A percentile compares a stretch with the other conserved stretches of the same genome.
phyloP scores from a whole-genome alignment of 1,139 yeast genomes.

The Sugiyamaella pinicola region DNA sequence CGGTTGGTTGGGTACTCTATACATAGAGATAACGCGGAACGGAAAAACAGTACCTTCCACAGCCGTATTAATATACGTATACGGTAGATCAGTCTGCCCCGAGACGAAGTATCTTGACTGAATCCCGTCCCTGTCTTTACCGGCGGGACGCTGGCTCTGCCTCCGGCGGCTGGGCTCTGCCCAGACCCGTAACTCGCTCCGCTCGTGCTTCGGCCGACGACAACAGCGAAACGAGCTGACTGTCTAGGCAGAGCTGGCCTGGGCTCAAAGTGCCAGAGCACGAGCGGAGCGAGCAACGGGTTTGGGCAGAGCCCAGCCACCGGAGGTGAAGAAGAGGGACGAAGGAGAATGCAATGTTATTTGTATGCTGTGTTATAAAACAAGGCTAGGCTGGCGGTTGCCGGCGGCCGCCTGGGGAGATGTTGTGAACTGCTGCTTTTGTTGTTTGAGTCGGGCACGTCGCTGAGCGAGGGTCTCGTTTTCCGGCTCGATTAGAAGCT shows the following conservation, averaged over 20 bases:
- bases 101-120: no score
- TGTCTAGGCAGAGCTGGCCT: no score
- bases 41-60: neutral
- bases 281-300: neutral
- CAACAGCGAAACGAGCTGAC: neutral
- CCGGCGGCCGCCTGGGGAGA: neutral
- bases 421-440: slow-evolving; percentile 21
- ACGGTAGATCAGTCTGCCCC: no score
- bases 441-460: slow-evolving; percentile 38
- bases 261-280: neutral
- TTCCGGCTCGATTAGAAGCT: slow-evolving; percentile 25
- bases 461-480: slow-evolving; percentile 41
- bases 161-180: no score
- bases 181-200: no score
- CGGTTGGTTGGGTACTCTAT: neutral
- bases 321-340: neutral
- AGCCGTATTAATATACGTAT: no score
- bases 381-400: slow-evolving; percentile 4
- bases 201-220: no score
- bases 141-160: no score
- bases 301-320: neutral
- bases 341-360: neutral
- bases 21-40: neutral
- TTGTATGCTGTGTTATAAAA: neutral
- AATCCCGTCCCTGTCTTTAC: no score